phyloP scores from a whole-genome alignment of 2,329 filamentous ascomycete genomes.

The Raffaelea albimanens region DNA sequence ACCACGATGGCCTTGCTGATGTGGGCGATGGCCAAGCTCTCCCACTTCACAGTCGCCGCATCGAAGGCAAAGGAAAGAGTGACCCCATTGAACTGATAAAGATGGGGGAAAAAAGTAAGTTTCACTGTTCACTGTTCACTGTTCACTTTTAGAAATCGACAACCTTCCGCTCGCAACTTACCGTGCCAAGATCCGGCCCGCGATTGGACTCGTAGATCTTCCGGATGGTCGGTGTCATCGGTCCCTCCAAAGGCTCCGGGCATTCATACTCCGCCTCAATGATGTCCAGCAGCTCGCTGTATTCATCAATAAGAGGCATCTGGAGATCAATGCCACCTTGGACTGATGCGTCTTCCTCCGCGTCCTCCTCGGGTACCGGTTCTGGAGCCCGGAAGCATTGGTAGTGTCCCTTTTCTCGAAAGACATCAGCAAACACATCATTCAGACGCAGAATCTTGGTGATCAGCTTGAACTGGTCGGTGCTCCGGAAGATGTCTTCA shows the following conservation, averaged over 20 bases:
- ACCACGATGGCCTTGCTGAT: constrained; percentile 39
- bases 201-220: constrained; percentile 32
- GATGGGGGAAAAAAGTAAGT: constrained; percentile 4
- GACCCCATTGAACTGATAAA: constrained; percentile 23
- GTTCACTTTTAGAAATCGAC: too few relatives aligned
- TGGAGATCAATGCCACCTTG: neutral
- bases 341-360: constrained; percentile 14
- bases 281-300: constrained; percentile 18
- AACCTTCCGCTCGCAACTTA: constrained; percentile 24
- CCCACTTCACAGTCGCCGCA: constrained; percentile 46
- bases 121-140: constrained; percentile 14
- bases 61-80: constrained; percentile 38
- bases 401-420: constrained; percentile 21
- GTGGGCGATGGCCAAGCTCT: constrained; percentile 34
- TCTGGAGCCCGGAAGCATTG: constrained; percentile 3
- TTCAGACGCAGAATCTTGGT: constrained; percentile 28
- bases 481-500: constrained; percentile 18
- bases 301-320: neutral
- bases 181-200: constrained; percentile 45
- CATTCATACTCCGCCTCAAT: constrained; percentile 17
- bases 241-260: constrained; percentile 5
- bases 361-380: constrained; percentile 2
- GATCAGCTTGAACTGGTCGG: constrained; percentile 23
- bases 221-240: constrained; percentile 36
- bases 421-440: constrained; percentile 21